These are phyloP conservation scores for Moesziomyces globuligerus DNA, from an alignment of 1,284 basidiomycete genomes.

Conservation along the genomic window DNA sequence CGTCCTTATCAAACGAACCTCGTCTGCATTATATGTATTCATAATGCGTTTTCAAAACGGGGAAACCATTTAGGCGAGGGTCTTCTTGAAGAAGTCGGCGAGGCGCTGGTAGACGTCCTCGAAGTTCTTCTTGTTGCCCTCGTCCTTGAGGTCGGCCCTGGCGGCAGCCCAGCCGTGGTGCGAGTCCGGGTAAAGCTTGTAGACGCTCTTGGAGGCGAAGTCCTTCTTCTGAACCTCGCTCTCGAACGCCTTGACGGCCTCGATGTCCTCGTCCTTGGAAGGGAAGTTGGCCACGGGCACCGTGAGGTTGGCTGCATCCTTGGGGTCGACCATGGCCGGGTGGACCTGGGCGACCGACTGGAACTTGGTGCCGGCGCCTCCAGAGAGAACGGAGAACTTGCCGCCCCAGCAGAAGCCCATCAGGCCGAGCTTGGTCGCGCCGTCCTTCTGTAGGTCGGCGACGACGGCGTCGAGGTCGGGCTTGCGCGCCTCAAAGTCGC, in stretches of 20 bases:
- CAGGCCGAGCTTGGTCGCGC: slow-evolving; percentile 70
- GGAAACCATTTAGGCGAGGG: slow-evolving; percentile 18
- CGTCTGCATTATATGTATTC: not conserved
- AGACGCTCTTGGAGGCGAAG: slow-evolving; percentile 72
- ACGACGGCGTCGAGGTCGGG: slow-evolving; percentile 71
- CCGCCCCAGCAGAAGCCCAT: slow-evolving; percentile 70
- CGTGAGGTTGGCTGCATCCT: slow-evolving; percentile 72
- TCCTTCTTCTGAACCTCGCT: slow-evolving; percentile 67
- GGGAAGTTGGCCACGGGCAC: slow-evolving; percentile 75
- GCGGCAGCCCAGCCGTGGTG: slow-evolving; percentile 79
- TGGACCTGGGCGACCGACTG: slow-evolving; percentile 54
- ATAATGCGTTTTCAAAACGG: not conserved
- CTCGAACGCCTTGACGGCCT: slow-evolving; percentile 71
- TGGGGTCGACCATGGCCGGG: slow-evolving; percentile 72
- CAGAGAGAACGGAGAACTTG: slow-evolving; percentile 47
- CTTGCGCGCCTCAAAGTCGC: slow-evolving; percentile 70
- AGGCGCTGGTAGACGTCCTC: slow-evolving; percentile 74
- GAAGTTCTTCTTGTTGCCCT: slow-evolving; percentile 76
- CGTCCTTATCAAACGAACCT: too few relatives aligned
- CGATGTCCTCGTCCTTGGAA: slow-evolving; percentile 73
- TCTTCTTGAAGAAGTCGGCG: slow-evolving; percentile 52
- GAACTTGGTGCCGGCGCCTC: slow-evolving; percentile 50
- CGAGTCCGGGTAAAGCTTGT: slow-evolving; percentile 71
- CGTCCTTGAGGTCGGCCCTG: slow-evolving; percentile 74
- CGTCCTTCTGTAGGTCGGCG: slow-evolving; percentile 70